Evolutionary conservation across 495 filamentous ascomycete genomes (phyloP).

Genomic region (Aspergillus cristatus): DNA sequence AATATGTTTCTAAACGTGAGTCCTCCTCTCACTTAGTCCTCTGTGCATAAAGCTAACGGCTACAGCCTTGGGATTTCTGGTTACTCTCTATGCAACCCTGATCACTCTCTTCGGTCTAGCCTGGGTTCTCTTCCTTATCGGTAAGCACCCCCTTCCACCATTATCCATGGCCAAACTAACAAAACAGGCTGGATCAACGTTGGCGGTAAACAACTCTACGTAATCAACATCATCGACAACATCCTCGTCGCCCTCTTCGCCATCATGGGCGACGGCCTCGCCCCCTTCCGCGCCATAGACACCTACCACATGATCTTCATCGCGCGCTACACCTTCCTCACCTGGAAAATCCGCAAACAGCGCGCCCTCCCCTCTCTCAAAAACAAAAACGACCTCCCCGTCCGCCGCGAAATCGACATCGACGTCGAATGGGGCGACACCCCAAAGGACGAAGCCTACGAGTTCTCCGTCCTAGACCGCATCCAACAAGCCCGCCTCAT

Average conservation of each 20-base stretch:
- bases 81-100: slow-evolving; percentile 69
- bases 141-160: slow-evolving; percentile 10
- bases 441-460: slow-evolving; percentile 28
- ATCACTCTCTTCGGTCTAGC: slow-evolving; percentile 74
- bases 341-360: slow-evolving; percentile 60
- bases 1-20: slow-evolving; percentile 61
- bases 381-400: slow-evolving; percentile 64
- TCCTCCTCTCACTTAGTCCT: background rate
- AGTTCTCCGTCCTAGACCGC: slow-evolving; percentile 52
- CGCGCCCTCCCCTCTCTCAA: slow-evolving; percentile 52
- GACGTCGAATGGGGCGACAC: slow-evolving; percentile 37
- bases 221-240: slow-evolving; percentile 69
- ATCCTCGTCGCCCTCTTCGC: slow-evolving; percentile 70
- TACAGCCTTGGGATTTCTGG: slow-evolving; percentile 58
- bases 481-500: slow-evolving; percentile 53
- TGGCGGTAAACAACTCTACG: slow-evolving; percentile 57
- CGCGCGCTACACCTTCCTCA: slow-evolving; percentile 55
- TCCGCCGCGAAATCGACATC: slow-evolving; percentile 33
- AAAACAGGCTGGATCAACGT: slow-evolving; percentile 69
- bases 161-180: background rate
- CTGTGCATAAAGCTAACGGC: slow-evolving; percentile 1
- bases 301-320: slow-evolving; percentile 77
- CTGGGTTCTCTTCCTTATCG: slow-evolving; percentile 79
- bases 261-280: slow-evolving; percentile 66
- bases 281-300: slow-evolving; percentile 66